Base-by-base conservation (phyloP, 345 rosid species). In the Eucalyptus regnans region DNA sequence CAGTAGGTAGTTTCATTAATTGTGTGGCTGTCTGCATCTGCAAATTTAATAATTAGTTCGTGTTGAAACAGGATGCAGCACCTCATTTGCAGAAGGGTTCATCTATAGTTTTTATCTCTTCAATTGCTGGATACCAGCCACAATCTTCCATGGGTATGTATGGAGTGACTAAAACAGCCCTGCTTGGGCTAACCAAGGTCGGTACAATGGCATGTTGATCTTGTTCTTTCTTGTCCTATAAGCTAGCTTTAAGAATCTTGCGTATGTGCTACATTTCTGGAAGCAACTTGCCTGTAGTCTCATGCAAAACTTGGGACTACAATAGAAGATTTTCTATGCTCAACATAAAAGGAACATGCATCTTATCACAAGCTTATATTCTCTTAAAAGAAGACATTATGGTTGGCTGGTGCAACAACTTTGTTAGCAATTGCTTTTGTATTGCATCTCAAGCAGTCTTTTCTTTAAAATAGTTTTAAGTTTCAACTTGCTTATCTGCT, bases 121-220 rank as follows among this genome's bases (percentile, higher is more conserved):
- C 99, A 3, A 93, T 95, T 87, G 89, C 94, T 87, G 99, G 93
- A 58, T 98, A 92, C 90, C 90, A 86, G 33, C 99, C 98, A 11
- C 94, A 89, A 50, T n/a, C 92, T 62, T 86, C 97, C 64, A 91
- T 95, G 96, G 94, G 93, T 89, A 96, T 98, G 98, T 98, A 98
- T 90, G 99, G 98, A 33, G 98, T 98, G 58, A 95, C 98, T 16
- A 98, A 98, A 92, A 98, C 99, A 1, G 98, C 99, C 71, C 96
- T 97, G 90, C 94, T 98, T 44, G 99, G 99, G 48, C 93, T 98
- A 46, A 95, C 96, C 60, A 98, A 98, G 97, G 99, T 97, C 87
- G 16, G 90, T 31, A 23, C 33, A 62, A 44, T 46, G 81, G 37
- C 16, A 4, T 68, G 43, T 86, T 48, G 43, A 49, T 50, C 58